These are phyloP conservation scores for Cymodocea nodosa DNA, from an alignment of 116 monocot genomes.

Conservation along the genomic window DNA sequence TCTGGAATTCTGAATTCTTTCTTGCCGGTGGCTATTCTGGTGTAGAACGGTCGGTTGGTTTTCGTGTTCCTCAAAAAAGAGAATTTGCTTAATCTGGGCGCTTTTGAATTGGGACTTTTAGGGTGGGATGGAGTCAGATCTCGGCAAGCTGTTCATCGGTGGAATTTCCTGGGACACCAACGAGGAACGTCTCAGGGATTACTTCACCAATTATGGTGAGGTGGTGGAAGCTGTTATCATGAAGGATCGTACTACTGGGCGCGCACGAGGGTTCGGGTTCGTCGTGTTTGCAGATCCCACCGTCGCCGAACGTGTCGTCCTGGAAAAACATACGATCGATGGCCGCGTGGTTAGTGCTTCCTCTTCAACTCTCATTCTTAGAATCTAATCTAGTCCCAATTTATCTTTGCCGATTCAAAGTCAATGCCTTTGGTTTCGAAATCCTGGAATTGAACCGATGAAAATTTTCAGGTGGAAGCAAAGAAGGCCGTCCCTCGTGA, in stretches of 20 bases:
- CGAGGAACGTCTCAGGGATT: constrained; percentile 16
- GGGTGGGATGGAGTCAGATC: constrained; percentile 15
- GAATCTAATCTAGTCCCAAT: too few relatives aligned
- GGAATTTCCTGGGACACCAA: constrained; percentile 25
- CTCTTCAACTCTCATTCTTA: not conserved
- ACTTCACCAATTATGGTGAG: constrained; percentile 15
- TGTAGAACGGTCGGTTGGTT: too few relatives aligned
- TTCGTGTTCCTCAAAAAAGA: too few relatives aligned
- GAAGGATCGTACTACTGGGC: constrained; percentile 15
- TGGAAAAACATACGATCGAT: constrained; percentile 18
- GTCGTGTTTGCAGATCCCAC: constrained; percentile 19
- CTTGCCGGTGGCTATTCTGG: too few relatives aligned
- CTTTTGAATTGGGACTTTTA: not conserved
- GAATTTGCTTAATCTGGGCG: not conserved
- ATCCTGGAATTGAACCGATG: too few relatives aligned
- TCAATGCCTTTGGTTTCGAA: too few relatives aligned
- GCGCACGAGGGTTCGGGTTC: constrained; percentile 20
- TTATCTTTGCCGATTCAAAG: too few relatives aligned
- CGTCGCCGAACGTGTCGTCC: constrained; percentile 16
- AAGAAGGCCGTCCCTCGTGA: constrained; percentile 91
- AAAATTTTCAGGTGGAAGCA: constrained; percentile 59
- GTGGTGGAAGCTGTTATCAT: constrained; percentile 21
- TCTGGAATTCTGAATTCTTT: too few relatives aligned
- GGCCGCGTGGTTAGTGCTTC: constrained; percentile 12
- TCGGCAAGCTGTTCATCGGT: constrained; percentile 18